Evolutionary conservation across 2,329 filamentous ascomycete genomes (phyloP), one percentile per base, ranked within the genome.

Genomic region (Phoma sp.): DNA sequence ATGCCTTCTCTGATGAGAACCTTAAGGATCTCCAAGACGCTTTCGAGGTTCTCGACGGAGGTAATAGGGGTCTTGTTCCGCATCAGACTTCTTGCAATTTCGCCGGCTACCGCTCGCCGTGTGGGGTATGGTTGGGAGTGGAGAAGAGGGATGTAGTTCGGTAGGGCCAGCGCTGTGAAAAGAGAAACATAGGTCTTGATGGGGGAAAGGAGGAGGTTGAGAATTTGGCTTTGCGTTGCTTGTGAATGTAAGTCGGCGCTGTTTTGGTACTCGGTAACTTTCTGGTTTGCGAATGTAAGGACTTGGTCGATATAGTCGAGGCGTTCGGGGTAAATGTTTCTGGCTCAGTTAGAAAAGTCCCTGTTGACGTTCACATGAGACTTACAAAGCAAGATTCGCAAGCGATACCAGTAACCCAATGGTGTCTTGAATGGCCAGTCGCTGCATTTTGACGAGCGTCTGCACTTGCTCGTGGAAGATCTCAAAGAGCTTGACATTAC

Each of bases 381-480:
- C 79, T 74, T 69, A 83, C 80, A 99, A 83, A 9, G 96, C 92
- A 51, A 99, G 84, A 66, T 98, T 98, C 32, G 90, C 88, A 33
- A 99, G 82, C 4, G 95, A 99, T n/a, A 96, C 93, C 37, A 98
- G 82, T 34, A 99, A 80, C 9, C 93, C 95, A 65, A 96, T 95
- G 15, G 91, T 96, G 73, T 99, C 96, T 74, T 96, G 92, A 61
- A 99, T 93, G 1, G 93, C 90, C 46, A 99, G 82, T 63, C 92
- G 88, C 69, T 97, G 92, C 46, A 90, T 91, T 76, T 92, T 93
- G 58, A 98, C 93, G 45, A 99, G 81, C 68, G 93, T 93, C 71
- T 96, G 90, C 58, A 98, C 95, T 75, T 98, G 95, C 45, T 92
- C 89, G 70, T 98, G 96, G 81, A 98, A 99, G 55, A 98, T 91